Percentiles rank a stretch among this genome's conserved stretches.
Evolutionary conservation across 139 green algal species (phyloP).

Genomic region (Micromonas pusilla): DNA sequence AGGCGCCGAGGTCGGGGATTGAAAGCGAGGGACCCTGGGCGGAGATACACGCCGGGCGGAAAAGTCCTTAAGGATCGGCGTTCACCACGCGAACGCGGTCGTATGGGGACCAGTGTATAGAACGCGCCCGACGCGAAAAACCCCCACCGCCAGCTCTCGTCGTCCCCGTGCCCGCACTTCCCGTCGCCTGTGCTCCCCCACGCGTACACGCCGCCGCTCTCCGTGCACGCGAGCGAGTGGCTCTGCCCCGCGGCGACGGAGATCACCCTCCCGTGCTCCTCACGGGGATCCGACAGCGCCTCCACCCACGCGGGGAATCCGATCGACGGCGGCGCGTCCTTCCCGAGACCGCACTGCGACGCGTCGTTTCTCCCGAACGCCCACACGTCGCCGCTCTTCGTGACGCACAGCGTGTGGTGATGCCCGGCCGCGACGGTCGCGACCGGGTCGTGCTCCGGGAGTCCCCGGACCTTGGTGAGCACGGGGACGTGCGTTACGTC

Average conservation of each 20-base stretch:
- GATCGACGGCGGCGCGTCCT: background rate
- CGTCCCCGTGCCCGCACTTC: conserved; percentile 16
- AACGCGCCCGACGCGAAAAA: background rate
- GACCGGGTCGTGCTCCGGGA: background rate
- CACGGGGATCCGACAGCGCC: background rate
- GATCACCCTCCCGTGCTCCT: background rate
- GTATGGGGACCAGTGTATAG: too few relatives aligned
- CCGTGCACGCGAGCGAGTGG: too few relatives aligned
- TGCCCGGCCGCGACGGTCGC: background rate
- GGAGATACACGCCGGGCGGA: too few relatives aligned
- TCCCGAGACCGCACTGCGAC: background rate
- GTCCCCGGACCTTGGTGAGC: background rate
- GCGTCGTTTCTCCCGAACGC: conserved; percentile 8
- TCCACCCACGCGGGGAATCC: background rate
- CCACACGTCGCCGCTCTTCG: background rate
- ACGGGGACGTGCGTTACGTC: background rate
- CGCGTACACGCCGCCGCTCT: too few relatives aligned
- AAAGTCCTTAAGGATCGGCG: too few relatives aligned
- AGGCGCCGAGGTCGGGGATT: too few relatives aligned
- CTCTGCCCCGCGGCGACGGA: conserved; percentile 37
- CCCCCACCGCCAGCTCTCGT: conserved; percentile 9
- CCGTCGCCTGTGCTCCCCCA: too few relatives aligned
- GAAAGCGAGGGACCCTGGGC: too few relatives aligned
- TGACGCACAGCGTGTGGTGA: conserved; percentile 14
- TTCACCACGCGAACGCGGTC: too few relatives aligned